Evolutionary conservation across 2,329 filamentous ascomycete genomes (phyloP).

Genomic region (Colletotrichum magnum): DNA sequence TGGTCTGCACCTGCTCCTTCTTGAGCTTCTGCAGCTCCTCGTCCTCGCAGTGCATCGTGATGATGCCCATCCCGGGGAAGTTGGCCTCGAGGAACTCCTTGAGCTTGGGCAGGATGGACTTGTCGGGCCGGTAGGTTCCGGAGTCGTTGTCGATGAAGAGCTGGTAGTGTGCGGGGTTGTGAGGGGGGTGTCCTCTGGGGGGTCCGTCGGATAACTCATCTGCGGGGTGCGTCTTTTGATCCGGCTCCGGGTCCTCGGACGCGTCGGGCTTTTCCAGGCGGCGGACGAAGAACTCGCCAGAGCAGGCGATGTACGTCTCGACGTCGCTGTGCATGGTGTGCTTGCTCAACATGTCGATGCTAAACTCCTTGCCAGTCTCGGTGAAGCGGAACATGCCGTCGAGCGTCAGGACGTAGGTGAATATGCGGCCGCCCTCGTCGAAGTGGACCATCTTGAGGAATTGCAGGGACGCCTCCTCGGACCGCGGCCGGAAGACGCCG

Average conservation of each 20-base stretch:
- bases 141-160: slow-evolving; percentile 96
- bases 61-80: slow-evolving; percentile 82
- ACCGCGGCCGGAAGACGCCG: slow-evolving; percentile 77
- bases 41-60: slow-evolving; percentile 84
- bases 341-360: slow-evolving; percentile 92
- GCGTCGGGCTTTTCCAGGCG: slow-evolving; percentile 68
- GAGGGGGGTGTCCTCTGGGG: slow-evolving; percentile 58
- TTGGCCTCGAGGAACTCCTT: slow-evolving; percentile 79
- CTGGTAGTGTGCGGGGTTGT: slow-evolving; percentile 76
- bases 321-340: slow-evolving; percentile 98
- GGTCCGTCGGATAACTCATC: slow-evolving; percentile 63
- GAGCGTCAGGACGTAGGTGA: slow-evolving; percentile 92
- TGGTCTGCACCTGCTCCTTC: slow-evolving; percentile 78
- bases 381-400: slow-evolving; percentile 92
- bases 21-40: slow-evolving; percentile 82
- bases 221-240: slow-evolving; percentile 66
- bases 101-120: slow-evolving; percentile 79
- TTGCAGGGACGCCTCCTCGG: slow-evolving; percentile 78
- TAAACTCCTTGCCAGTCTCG: slow-evolving; percentile 95
- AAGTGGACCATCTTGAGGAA: slow-evolving; percentile 91
- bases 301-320: slow-evolving; percentile 90
- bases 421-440: slow-evolving; percentile 87
- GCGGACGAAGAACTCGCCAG: slow-evolving; percentile 93
- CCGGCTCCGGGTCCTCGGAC: slow-evolving; percentile 58
- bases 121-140: slow-evolving; percentile 92